Base-by-base conservation (phyloP, 768 basidiomycete genomes). In the Kwoniella dejecticola region DNA sequence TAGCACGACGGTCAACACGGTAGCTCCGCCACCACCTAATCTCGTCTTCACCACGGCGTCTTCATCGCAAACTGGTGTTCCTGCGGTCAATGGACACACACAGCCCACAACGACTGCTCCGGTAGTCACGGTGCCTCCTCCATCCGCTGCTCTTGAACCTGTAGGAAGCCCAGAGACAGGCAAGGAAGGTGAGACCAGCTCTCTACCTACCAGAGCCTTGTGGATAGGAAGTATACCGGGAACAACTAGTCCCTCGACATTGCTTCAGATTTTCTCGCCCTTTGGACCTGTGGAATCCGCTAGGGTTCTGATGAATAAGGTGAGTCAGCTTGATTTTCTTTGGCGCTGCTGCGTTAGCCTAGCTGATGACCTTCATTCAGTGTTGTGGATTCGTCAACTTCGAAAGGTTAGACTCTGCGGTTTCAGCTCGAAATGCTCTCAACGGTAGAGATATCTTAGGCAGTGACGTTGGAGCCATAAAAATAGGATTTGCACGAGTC, bases 211-310 rank as follows among this genome's bases (percentile, higher is more conserved):
- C 1, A 83, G 96, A 60, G 95, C 95, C 1, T 83, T 98, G 21
- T 99, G 96, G 95, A 90, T 99, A 72, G 96, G 96, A 4, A 92
- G 90, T 42, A 96, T 99, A 71, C 96, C 96, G 10, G 89, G 89
- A 2, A 90, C 89, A 2, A 97, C 95, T 11, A 96, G 92, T 4
- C 91, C 96, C 7, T 90, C 90, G 2, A 94, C 91, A 1, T 89
- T 99, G 66, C 80, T 97, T 52, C 93, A 91, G 69, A 90, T 99
- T 41, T 99, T 99, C 77, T 92, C 92, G 70, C 92, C 94, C 19
- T 99, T 91, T 72, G 96, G 96, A 0, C 91, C 94, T 2, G 97
- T 99, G 66, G 96, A 99, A 80, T 94, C 90, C 50, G 96, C 95
- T 8, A 83, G 96, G 62, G 93, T 98, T 13, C 82, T 99, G 70